Base-by-base conservation (phyloP, 2,329 filamentous ascomycete species). In the Alternaria panax region DNA sequence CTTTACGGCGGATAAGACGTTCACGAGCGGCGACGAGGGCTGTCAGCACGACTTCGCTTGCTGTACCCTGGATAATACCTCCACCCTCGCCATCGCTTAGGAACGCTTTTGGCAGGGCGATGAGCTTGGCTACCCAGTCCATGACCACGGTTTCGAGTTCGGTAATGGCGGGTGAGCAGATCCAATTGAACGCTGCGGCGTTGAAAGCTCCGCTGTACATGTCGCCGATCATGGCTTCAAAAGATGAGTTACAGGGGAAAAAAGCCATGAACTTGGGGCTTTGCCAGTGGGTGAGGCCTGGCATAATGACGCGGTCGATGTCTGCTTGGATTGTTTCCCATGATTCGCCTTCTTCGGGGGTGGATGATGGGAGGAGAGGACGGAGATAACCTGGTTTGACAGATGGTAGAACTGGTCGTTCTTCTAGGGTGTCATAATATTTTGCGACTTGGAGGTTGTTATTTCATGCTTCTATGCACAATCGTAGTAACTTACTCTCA, bases 171-270 rank as follows among this genome's bases (percentile, higher is more conserved):
- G 94, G 94, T 6, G 90, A 93, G 80, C 94, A 97, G 65, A 97
- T 88, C 94, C 94, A 98, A 80, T 98, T 98, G 84, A 98, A 98
- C 38, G 92, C 92, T 1, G 94, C 92, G 16, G 92, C 92, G 12
- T 89, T 95, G 80, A 97, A 93, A 7, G 92, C 90, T 5, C 92
- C 89, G 42, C 88, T 92, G 83, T 97, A 98, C 82, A 98, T 88
- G 80, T 98, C 94, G 20, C 92, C 94, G 11, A 98, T 85, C 77
- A 97, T 94, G 27, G 89, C 87, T 0, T 94, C 93, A 75, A 90
- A 97, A 34, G 90, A 92, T 53, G 89, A 88, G 24, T 87, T 88
- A 50, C 92, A 92, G 1, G 94, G 91, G 80, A 95, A 98, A 83
- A 96, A 98, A 43, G 94, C 94, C 87, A 97, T 92, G 84, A 97